Evolutionary conservation across 495 filamentous ascomycete species (phyloP).

Genomic region (Glonium stellatum): DNA sequence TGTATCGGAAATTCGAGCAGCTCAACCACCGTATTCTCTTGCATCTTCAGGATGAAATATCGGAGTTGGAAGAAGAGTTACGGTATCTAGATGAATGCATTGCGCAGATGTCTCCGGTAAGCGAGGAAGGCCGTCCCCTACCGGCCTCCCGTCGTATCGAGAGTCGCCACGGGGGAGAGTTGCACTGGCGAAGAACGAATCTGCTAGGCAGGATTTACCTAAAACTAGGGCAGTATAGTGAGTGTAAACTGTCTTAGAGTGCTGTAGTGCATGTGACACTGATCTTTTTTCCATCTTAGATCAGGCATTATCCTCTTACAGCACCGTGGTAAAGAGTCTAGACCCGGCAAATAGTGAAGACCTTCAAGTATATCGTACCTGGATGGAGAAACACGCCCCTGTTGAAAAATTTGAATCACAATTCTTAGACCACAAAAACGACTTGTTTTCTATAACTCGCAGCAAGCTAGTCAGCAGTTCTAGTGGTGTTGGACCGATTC

Average conservation of each 20-base stretch:
- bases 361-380: constrained; percentile 57
- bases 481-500: constrained; percentile 16
- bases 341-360: constrained; percentile 50
- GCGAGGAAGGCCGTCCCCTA: constrained; percentile 47
- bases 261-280: constrained; percentile 1
- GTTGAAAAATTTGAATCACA: constrained; percentile 59
- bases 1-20: constrained; percentile 79
- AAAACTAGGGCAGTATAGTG: constrained; percentile 82
- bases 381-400: constrained; percentile 55
- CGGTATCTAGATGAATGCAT: constrained; percentile 64
- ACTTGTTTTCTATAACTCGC: constrained; percentile 43
- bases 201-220: constrained; percentile 62
- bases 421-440: constrained; percentile 59
- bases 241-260: constrained; percentile 29
- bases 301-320: constrained; percentile 58
- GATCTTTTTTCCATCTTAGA: constrained; percentile 41
- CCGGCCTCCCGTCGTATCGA: constrained; percentile 63
- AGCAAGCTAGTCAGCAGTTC: constrained; percentile 13
- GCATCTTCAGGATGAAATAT: constrained; percentile 80
- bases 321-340: constrained; percentile 51
- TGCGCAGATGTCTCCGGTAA: constrained; percentile 43
- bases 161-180: constrained; percentile 56
- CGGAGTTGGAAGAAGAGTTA: constrained; percentile 69
- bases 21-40: constrained; percentile 81
- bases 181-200: constrained; percentile 65